Base-by-base conservation (phyloP, 768 basidiomycete genomes). In the Hygrocybe punicea region DNA sequence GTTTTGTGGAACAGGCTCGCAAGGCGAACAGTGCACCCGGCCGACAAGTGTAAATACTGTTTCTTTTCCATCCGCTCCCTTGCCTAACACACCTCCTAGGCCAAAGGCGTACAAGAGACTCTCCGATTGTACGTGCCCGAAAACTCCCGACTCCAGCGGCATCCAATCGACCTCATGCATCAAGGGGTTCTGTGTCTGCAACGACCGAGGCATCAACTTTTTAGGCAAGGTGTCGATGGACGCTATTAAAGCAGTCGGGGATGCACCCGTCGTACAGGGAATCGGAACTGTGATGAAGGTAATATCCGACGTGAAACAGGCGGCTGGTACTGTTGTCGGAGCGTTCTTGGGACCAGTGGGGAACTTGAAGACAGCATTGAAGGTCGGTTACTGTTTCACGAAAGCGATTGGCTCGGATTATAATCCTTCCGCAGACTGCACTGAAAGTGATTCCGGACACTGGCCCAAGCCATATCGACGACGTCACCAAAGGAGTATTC, bases 281-380 rank as follows among this genome's bases (percentile, higher is more conserved):
- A 50, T 50, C 14, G 23, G 25, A 34, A 19, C 21, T 16, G 23
- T 50, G 33, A 50, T 50, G 49, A 11, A 50, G 33, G 49, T 19
- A 10, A 11, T 50, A 50, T 25, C 49, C 14, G 49, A 50, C 16
- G 49, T 35, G 49, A 50, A 50, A 50, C 25, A 50, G 49, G 49
- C 33, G 23, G 10, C 19, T 16, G 49, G 49, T 9, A 35, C 19
- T 25, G 33, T 50, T 13, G 49, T 25, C 6, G 33, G 49, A 29
- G 19, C 49, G 25, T 29, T 50, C 33, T 34, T 50, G 33, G 49
- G 49, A n/a, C 49, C 49, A 50, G 49, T 23, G 29, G 49, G 19
- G 14, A n/a, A n/a, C n/a, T n/a, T n/a, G n/a, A 50, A 34, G 19
- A 8, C 19, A 3, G 49, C 49, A 3, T n/a, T 35, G 19, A 50